phyloP scores from a whole-genome alignment of 129 eudicot genomes.

The Pulicaria dysenterica region DNA sequence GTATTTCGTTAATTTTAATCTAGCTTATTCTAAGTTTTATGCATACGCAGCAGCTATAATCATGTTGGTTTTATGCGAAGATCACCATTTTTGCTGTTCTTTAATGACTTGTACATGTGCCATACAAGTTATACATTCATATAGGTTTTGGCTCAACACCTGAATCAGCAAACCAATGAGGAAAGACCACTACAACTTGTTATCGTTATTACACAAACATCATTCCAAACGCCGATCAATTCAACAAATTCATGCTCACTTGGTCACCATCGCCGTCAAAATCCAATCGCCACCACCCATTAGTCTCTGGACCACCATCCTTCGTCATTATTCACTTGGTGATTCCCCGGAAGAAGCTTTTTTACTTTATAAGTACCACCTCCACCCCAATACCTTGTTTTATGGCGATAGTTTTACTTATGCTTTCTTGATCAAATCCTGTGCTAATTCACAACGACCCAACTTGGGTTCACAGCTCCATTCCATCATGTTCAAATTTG shows the following conservation, averaged over 20 bases:
- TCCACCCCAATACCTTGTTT: conserved; percentile 25
- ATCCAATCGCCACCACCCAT: conserved; percentile 15
- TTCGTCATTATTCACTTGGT: conserved; percentile 37
- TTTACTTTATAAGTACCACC: conserved; percentile 33
- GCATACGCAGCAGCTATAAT: too few species aligned
- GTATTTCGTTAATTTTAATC: too few species aligned
- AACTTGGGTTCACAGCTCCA: conserved; percentile 37
- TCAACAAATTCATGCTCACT: conserved; percentile 39
- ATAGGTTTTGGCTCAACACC: too few species aligned
- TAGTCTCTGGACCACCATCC: conserved; percentile 36
- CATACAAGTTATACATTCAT: too few species aligned
- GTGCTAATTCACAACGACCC: conserved; percentile 37
- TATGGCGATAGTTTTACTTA: conserved; percentile 24
- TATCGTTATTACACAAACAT: conserved; percentile 26
- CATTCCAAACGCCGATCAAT: conserved; percentile 33
- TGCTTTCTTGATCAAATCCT: conserved; percentile 37
- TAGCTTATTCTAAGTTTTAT: too few species aligned
- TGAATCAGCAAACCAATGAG: conserved; percentile 21
- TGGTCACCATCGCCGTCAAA: conserved; percentile 15
- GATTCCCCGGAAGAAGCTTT: conserved; percentile 27
- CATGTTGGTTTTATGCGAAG: too few species aligned
- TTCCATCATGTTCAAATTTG: conserved; percentile 36
- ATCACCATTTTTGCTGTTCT: too few species aligned
- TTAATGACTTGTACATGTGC: too few species aligned
- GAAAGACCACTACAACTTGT: conserved; percentile 26